Base-by-base conservation (phyloP, 1,284 basidiomycete species). In the Peniophora sp. region DNA sequence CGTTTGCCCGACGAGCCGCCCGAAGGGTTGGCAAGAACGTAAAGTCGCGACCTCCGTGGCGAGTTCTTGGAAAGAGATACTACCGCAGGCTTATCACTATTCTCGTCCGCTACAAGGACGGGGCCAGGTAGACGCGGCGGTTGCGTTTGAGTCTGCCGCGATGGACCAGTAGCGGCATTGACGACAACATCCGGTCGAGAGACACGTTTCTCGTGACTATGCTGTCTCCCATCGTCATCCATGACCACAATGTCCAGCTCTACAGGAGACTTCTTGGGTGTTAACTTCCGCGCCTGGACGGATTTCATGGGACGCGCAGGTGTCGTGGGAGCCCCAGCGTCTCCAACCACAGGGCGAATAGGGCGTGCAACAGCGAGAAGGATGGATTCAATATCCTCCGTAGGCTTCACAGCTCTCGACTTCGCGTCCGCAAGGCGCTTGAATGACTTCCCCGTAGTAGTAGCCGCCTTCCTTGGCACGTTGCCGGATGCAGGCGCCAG, bases 221-320 rank as follows among this genome's bases (percentile, higher is more conserved):
- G 23, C 10, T 22, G 17, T n/a, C n/a, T n/a, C 12, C 43, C 55
- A 24, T n/a, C 37, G 23, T 55, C 54, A 20, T 37, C 20, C 12
- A 43, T 48, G 11, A 55, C 20, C 18, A 53, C 34, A 41, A 51
- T 88, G 37, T 88, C 83, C 44, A 88, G 71, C 47, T 82, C 69
- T 11, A 86, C 70, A 18, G 61, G 34, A 23, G 49, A 55, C 17
- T 63, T 58, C 51, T 68, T 60, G 2, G 69, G 61, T 0, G 60
- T 63, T 17, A 54, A 50, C 47, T 59, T 67, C 27, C 58, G 56
- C 52, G 65, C 73, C 47, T 58, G 59, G 22, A 55, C 56, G 14
- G 55, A 27, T 3, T 50, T 45, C 20, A 9, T 37, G 2, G 57
- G 51, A 18, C 62, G 47, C 24, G 67, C 48, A 15, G 76, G 70